These are phyloP conservation scores for Hemerocallis citrina DNA, from an alignment of 106 monocot species.

Conservation along the genomic window DNA sequence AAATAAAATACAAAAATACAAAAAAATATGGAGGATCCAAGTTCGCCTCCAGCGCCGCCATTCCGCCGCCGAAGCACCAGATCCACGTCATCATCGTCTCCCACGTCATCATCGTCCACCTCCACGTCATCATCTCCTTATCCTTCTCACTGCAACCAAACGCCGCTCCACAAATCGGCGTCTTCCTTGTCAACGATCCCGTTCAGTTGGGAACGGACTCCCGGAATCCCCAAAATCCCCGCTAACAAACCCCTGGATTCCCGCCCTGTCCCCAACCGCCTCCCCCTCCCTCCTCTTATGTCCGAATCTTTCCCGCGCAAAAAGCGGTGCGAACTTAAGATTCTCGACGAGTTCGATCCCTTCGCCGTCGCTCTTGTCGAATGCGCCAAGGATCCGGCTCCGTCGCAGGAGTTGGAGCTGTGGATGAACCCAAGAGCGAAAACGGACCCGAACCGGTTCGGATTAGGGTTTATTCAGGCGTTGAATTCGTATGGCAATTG, in stretches of 20 bases:
- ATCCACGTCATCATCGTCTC: neutral
- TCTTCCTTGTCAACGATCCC: too few relatives aligned
- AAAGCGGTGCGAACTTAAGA: neutral
- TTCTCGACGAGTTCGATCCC: neutral
- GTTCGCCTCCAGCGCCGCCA: neutral
- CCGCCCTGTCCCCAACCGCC: neutral
- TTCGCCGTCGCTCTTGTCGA: neutral
- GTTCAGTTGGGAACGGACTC: too few relatives aligned
- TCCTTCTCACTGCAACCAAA: neutral
- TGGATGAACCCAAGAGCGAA: neutral
- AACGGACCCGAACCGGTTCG: neutral
- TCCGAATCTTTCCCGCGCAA: neutral
- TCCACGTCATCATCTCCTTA: neutral
- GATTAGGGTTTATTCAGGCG: neutral
- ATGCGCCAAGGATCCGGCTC: conserved; percentile 5
- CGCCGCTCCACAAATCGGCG: too few relatives aligned
- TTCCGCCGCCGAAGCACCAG: neutral
- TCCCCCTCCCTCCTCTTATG: too few relatives aligned
- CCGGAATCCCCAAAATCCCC: too few relatives aligned
- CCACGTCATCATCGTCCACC: neutral
- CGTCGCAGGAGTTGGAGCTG: neutral
- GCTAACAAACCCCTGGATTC: too few relatives aligned
- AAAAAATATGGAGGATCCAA: neutral
- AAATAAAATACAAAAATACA: neutral
- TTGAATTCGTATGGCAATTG: conserved; percentile 3